These are phyloP conservation scores for Setaria viridis DNA, from an alignment of 202 grass and related monocot genomes.

Conservation along the genomic window DNA sequence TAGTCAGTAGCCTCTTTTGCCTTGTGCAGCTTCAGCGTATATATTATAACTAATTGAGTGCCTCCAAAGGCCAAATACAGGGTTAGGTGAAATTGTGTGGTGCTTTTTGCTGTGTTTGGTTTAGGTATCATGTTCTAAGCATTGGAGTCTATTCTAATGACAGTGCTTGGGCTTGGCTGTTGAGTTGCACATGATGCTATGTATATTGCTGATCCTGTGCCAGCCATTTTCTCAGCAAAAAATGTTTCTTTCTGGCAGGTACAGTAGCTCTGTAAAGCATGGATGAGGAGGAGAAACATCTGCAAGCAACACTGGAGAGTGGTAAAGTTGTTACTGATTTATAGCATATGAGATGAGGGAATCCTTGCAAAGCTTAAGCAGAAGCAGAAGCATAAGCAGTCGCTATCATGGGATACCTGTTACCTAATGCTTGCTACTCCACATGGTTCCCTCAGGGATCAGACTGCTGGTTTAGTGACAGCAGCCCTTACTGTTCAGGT, in stretches of 20 bases:
- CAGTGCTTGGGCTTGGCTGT: neutral
- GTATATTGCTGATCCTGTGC: neutral
- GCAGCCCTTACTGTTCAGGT: neutral
- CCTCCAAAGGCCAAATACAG: neutral
- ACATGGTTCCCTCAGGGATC: too few species aligned
- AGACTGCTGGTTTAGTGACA: too few species aligned
- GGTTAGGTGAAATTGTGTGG: neutral
- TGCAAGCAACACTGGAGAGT: neutral
- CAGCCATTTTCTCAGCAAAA: neutral
- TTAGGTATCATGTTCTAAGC: neutral
- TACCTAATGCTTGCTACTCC: too few species aligned
- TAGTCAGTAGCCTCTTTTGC: too few species aligned
- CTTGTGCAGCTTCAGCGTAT: too few species aligned
- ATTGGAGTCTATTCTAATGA: neutral
- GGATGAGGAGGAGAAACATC: neutral
- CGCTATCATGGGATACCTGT: too few species aligned
- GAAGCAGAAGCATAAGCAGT: too few species aligned
- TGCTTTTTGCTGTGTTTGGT: neutral
- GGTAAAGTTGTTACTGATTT: neutral
- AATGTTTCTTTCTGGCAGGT: neutral
- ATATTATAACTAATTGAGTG: neutral
- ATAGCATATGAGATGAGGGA: neutral
- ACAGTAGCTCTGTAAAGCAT: too few species aligned
- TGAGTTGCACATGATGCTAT: neutral
- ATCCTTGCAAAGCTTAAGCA: too few species aligned